These are phyloP conservation scores for Pleurotus cornucopiae DNA, from an alignment of 768 basidiomycete genomes.

Conservation along the genomic window DNA sequence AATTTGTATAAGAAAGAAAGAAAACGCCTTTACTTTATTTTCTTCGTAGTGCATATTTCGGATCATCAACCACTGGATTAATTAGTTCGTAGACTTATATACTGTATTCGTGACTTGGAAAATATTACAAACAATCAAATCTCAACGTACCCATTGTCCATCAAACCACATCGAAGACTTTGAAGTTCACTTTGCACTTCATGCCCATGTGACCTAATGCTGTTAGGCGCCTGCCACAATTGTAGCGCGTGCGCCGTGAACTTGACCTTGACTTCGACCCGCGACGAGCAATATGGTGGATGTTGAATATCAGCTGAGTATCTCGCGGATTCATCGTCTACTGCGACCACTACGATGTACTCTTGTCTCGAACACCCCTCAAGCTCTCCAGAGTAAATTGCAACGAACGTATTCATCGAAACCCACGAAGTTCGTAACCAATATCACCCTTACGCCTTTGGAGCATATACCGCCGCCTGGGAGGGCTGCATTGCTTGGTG, in stretches of 20 bases:
- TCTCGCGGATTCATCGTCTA: conserved; percentile 38
- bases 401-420: conserved; percentile 7
- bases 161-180: too few relatives aligned
- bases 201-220: too few relatives aligned
- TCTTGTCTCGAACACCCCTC: conserved; percentile 15
- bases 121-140: too few relatives aligned
- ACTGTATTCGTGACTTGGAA: too few relatives aligned
- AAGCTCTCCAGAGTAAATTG: conserved; percentile 2
- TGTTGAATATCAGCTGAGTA: conserved; percentile 26
- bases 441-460: conserved; percentile 25
- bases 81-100: too few relatives aligned
- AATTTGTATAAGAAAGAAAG: too few relatives aligned
- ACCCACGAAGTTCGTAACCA: neutral
- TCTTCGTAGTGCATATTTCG: too few relatives aligned
- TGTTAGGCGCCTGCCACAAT: too few relatives aligned
- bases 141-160: too few relatives aligned
- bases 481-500: conserved; percentile 25
- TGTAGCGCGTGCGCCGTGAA: neutral
- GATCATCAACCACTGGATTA: too few relatives aligned
- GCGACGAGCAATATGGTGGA: conserved; percentile 11
- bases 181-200: too few relatives aligned
- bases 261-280: neutral
- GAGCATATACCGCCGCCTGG: conserved; percentile 33
- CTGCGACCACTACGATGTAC: conserved; percentile 43
- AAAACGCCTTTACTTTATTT: too few relatives aligned